Percentiles rank a stretch among this genome's conserved stretches.
These are phyloP conservation scores for Orbilia ellipsospora DNA, from an alignment of 2,329 filamentous ascomycete species.

Conservation along the genomic window DNA sequence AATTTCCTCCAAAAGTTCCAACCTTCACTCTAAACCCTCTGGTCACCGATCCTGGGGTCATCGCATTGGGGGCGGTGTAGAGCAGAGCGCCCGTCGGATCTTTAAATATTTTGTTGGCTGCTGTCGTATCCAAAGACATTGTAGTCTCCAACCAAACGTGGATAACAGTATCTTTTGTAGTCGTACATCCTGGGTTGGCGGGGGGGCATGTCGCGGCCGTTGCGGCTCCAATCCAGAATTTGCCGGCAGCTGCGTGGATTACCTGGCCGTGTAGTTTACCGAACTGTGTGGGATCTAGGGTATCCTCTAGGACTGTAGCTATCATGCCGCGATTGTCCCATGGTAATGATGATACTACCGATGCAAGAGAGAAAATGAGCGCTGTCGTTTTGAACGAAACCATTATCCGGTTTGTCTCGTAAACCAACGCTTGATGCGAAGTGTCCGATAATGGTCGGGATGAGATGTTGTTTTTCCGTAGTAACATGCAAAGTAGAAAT, in stretches of 20 bases:
- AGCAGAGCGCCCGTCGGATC: background rate
- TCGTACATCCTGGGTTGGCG: background rate
- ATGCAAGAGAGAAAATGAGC: background rate
- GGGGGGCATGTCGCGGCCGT: constrained; percentile 6
- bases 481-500: background rate
- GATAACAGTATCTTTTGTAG: constrained; percentile 3
- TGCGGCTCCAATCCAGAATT: constrained; percentile 11
- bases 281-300: constrained; percentile 1
- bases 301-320: constrained; percentile 9
- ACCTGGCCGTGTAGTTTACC: constrained; percentile 8
- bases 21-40: background rate
- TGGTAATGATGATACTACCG: background rate
- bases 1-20: constrained; percentile 2
- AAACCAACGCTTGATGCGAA: no score
- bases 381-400: background rate
- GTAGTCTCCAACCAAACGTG: constrained; percentile 11
- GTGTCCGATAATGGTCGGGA: background rate
- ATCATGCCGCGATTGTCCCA: constrained; percentile 19
- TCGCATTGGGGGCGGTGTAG: background rate
- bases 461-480: constrained; percentile 20
- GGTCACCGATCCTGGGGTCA: background rate
- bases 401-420: no score
- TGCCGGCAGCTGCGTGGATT: constrained; percentile 7
- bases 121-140: constrained; percentile 1
- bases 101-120: constrained; percentile 2